phyloP scores from a whole-genome alignment of 2,329 filamentous ascomycete genomes.

The Trichoderma sp. region DNA sequence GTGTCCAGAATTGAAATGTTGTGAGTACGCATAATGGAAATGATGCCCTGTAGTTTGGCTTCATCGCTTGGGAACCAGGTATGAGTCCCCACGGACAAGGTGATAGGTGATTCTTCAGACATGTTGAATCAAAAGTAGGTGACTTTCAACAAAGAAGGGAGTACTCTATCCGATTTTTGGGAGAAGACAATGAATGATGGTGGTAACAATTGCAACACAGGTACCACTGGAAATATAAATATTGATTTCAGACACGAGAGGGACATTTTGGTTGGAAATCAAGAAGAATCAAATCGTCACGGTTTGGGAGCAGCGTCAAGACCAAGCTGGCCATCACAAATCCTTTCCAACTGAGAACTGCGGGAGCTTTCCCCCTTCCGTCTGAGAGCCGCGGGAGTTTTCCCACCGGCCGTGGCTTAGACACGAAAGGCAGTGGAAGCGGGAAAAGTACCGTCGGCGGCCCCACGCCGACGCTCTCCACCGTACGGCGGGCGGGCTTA shows the following conservation, averaged over 20 bases:
- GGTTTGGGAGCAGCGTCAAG: neutral
- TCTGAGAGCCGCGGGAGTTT: neutral
- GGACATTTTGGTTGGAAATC: neutral
- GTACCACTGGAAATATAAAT: neutral
- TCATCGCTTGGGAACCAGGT: neutral
- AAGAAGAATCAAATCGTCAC: neutral
- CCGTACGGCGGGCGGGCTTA: neutral
- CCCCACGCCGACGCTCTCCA: neutral
- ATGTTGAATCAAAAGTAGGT: neutral
- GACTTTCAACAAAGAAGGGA: rapidly evolving
- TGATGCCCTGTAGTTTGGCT: neutral
- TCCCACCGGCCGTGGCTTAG: neutral
- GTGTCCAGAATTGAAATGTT: neutral
- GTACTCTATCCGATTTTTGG: no score
- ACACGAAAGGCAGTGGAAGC: neutral
- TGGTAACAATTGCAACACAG: neutral
- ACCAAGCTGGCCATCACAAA: no score
- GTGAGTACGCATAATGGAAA: conserved; percentile 6
- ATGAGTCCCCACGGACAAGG: neutral
- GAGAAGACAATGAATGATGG: neutral
- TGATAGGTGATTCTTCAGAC: neutral
- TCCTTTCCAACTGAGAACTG: neutral
- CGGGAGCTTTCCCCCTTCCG: neutral
- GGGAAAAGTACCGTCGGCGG: neutral
- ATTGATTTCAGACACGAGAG: neutral